These are phyloP conservation scores for Beta corolliflora DNA, from an alignment of 179 eudicot species.

Conservation along the genomic window DNA sequence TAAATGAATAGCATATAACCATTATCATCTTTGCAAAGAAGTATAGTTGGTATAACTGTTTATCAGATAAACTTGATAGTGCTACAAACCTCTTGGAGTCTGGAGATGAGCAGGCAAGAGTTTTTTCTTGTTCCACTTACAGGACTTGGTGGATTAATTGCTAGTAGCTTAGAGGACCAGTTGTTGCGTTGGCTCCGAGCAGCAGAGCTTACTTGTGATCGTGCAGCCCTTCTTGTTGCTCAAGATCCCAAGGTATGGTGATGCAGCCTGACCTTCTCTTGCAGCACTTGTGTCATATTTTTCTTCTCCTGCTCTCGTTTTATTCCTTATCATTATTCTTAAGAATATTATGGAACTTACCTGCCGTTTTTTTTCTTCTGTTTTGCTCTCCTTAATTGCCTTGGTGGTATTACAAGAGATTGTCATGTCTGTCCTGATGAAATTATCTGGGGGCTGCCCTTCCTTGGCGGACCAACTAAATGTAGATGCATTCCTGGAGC, in stretches of 20 bases:
- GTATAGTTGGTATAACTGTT: not conserved
- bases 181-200: conserved; percentile 94
- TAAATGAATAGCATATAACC: not conserved
- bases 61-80: not conserved
- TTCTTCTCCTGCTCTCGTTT: not conserved
- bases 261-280: not conserved
- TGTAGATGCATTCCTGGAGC: conserved; percentile 96
- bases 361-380: not conserved
- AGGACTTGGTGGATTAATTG: conserved; percentile 92
- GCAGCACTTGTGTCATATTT: not conserved
- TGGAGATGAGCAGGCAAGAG: conserved; percentile 7
- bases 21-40: not conserved
- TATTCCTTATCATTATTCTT: not conserved
- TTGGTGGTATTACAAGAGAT: conserved; percentile 64
- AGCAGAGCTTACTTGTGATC: conserved; percentile 97
- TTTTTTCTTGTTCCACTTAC: conserved; percentile 20
- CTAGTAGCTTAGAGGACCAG: conserved; percentile 88
- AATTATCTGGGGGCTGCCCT: conserved; percentile 97
- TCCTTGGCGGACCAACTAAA: conserved; percentile 92
- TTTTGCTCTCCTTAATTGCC: conserved; percentile 5
- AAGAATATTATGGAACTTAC: conserved; percentile 6
- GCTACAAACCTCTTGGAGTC: not conserved
- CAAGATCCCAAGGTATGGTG: conserved; percentile 86
- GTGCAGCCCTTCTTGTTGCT: conserved; percentile 99
- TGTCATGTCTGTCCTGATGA: conserved; percentile 95